These are phyloP conservation scores for Cryptococcus sp. DNA, from an alignment of 1,284 basidiomycete genomes.

Conservation along the genomic window DNA sequence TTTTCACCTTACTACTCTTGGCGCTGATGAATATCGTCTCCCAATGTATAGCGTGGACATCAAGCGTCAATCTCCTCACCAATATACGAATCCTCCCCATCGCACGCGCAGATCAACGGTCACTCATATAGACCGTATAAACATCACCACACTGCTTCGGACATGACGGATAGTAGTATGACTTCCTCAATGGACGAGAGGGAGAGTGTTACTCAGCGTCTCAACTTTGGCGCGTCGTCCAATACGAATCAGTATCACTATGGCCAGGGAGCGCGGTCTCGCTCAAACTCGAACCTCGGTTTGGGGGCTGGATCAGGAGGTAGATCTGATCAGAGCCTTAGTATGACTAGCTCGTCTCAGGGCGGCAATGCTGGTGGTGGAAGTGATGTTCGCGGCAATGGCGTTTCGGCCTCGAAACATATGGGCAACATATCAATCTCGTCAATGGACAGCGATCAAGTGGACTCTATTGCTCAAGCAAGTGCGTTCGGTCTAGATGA, in stretches of 20 bases:
- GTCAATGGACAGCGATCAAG: no score
- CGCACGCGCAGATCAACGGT: slow-evolving; percentile 8
- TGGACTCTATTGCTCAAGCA: no score
- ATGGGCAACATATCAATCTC: no score
- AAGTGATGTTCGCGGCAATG: no score
- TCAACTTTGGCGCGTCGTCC: slow-evolving; percentile 6
- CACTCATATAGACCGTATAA: slow-evolving; percentile 8
- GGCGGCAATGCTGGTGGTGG: no score
- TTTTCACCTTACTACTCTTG: background rate
- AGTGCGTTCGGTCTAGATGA: slow-evolving; percentile 28
- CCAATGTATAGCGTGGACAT: slow-evolving; percentile 18
- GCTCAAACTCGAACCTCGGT: background rate
- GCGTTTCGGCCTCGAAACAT: no score
- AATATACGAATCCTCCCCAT: slow-evolving; percentile 27
- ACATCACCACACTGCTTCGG: slow-evolving; percentile 6
- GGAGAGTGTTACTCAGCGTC: slow-evolving; percentile 15
- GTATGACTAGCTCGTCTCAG: no score
- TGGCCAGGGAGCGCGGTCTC: background rate
- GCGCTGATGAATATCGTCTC: background rate
- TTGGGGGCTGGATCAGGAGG: background rate
- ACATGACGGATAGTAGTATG: slow-evolving; percentile 15
- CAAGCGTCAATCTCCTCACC: slow-evolving; percentile 35
- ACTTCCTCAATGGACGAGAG: slow-evolving; percentile 19
- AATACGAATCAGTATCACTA: background rate
- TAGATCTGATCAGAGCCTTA: no score